These are phyloP conservation scores for Cytospora mali DNA, from an alignment of 2,329 filamentous ascomycete species.

Conservation along the genomic window DNA sequence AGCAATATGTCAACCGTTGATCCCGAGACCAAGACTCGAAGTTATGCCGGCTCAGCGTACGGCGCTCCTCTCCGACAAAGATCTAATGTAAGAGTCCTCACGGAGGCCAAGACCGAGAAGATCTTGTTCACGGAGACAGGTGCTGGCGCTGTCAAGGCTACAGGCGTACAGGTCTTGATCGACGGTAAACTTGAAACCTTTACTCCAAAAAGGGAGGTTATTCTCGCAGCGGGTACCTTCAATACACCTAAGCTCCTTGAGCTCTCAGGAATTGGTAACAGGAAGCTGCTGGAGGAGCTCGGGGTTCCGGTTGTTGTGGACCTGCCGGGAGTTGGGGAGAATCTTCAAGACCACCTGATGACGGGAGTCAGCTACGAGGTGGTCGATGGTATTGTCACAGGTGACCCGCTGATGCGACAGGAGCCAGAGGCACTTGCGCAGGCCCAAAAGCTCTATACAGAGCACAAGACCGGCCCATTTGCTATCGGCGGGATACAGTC, in stretches of 20 bases:
- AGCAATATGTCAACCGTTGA: conserved; percentile 31
- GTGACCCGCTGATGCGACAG: conserved; percentile 29
- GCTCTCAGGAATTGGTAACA: conserved; percentile 30
- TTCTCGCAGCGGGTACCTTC: conserved; percentile 29
- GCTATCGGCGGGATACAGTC: conserved; percentile 30
- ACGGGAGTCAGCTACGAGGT: conserved; percentile 33
- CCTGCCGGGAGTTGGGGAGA: conserved; percentile 16
- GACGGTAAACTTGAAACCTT: conserved; percentile 27
- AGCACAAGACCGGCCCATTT: conserved; percentile 32
- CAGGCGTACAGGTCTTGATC: conserved; percentile 26
- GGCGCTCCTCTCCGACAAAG: conserved; percentile 25
- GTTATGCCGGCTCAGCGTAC: conserved; percentile 31
- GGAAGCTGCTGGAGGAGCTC: neutral
- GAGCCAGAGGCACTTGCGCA: conserved; percentile 13
- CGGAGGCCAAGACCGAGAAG: conserved; percentile 23
- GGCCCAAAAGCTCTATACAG: conserved; percentile 29
- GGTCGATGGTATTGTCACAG: conserved; percentile 30
- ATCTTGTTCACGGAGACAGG: conserved; percentile 25
- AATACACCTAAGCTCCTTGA: conserved; percentile 32
- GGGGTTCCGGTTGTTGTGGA: conserved; percentile 9
- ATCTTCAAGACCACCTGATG: conserved; percentile 24
- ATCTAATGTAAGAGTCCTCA: conserved; percentile 29
- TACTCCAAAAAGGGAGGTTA: conserved; percentile 26
- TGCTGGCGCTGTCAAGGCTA: conserved; percentile 21
- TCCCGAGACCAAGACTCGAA: conserved; percentile 30